Base-by-base conservation (phyloP, 148 eudicot genomes). In the Rhododendron simsii region DNA sequence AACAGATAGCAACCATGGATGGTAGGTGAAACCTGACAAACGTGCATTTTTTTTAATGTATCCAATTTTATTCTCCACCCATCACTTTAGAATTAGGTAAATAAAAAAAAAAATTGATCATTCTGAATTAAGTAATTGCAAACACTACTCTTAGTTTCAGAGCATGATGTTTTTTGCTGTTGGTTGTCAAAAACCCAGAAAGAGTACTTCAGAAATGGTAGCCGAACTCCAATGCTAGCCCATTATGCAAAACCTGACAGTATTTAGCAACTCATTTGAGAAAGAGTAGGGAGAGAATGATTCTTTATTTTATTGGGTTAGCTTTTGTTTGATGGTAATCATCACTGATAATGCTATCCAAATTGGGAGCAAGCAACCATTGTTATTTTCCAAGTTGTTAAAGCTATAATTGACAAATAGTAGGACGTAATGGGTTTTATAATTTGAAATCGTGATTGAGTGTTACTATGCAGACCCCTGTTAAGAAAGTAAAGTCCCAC, bases 1-100 rank as follows among this genome's bases (percentile, higher is more conserved):
- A 87, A 41, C 85, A 85, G 85, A 88, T 74, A 57, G 84, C 86
- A 86, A 83, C 37, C 91, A 91, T 92, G 94, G 30, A 92, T 86
- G 92, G 94, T 90, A 90, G 16, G 85, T 61, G 30, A 67, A 55
- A 41, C 83, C 45, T 13, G 16, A 23, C 3, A 23, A 10, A 63
- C 69, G 28, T 9, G 28, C 45, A 7, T 30, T 20, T 35, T 12
- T 55, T 18, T 20, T 18, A 15, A 15, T 33, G 20, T 65, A 81
- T 35, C n/a, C 48, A 48, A 2, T 4, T 78, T 16, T 77, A 77
- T 23, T 69, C 75, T 69, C 16, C 75, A 11, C 35, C 33, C 15
- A 12, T 11, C 75, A 69, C 69, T 81, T 71, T 33, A 15, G 2
- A 7, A 18, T 28, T 39, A 5, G 5, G 44, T 15, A 69, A 61